phyloP scores from a whole-genome alignment of 257 asterid species.

The Solanum pinnatisectum region DNA sequence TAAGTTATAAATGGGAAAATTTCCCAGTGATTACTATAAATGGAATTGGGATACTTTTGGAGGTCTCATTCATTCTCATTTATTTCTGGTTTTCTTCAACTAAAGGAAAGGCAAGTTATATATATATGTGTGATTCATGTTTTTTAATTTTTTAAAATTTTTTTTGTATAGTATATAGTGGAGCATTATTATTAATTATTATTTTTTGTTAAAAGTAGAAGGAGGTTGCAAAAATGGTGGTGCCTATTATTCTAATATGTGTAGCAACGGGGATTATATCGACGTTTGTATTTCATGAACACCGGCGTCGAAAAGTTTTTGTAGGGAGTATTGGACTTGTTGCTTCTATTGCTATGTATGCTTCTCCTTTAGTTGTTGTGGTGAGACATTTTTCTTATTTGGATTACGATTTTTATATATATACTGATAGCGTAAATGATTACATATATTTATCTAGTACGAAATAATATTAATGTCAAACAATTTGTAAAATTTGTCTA shows the following conservation, averaged over 20 bases:
- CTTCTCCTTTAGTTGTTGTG: slow-evolving; percentile 61
- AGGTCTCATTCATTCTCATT: slow-evolving; percentile 45
- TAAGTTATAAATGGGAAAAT: slow-evolving; percentile 68
- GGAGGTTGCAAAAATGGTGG: slow-evolving; percentile 28
- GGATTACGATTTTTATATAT: background rate
- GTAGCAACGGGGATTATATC: slow-evolving; percentile 34
- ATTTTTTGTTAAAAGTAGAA: slow-evolving; percentile 26
- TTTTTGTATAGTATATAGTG: background rate
- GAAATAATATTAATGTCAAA: background rate
- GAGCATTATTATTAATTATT: background rate
- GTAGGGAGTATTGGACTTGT: slow-evolving; percentile 67
- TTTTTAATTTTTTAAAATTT: too few species aligned
- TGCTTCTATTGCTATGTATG: slow-evolving; percentile 72
- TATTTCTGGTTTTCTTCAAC: slow-evolving; percentile 43
- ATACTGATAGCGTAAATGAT: background rate
- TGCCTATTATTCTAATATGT: slow-evolving; percentile 24
- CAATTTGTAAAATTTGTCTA: background rate
- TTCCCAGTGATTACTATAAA: slow-evolving; percentile 55
- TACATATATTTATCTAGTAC: background rate
- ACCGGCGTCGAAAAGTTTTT: slow-evolving; percentile 45
- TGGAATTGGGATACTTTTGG: slow-evolving; percentile 60
- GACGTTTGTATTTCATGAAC: slow-evolving; percentile 35
- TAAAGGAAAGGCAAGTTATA: slow-evolving; percentile 46
- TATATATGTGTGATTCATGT: background rate
- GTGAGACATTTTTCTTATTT: slow-evolving; percentile 21